Conservation (phyloP, 371 early-diverging fungal genomes). For the Mucor piriformis region DNA sequence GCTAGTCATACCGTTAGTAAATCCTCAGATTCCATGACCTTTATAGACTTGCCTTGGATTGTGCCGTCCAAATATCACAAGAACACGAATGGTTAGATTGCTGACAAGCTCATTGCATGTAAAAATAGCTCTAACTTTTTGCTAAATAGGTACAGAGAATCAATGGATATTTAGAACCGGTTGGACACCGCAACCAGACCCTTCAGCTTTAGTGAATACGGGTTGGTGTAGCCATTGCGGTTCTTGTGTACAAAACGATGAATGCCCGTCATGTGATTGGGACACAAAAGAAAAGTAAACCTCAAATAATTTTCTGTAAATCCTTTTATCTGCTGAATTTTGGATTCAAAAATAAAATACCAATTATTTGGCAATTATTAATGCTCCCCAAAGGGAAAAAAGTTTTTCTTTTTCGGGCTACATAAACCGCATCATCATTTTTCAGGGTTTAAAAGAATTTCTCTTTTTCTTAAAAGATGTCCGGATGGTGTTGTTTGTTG, state of each 20-base stretch:
- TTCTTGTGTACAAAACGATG: not conserved
- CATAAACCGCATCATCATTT: too few relatives aligned
- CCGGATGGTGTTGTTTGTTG: too few relatives aligned
- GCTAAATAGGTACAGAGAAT: not conserved
- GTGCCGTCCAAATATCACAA: slow-evolving; percentile 13
- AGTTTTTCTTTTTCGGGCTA: too few relatives aligned
- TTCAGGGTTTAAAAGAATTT: too few relatives aligned
- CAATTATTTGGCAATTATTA: too few relatives aligned
- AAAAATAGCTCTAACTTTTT: too few relatives aligned
- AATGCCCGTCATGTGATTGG: slow-evolving; percentile 8
- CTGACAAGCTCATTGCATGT: too few relatives aligned
- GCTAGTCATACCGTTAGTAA: not conserved
- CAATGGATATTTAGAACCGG: slow-evolving; percentile 27
- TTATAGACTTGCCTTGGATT: slow-evolving; percentile 8
- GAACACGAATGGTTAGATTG: not conserved
- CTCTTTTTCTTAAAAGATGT: too few relatives aligned
- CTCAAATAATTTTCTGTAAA: not conserved
- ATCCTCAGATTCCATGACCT: slow-evolving; percentile 7
- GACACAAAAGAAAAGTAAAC: not conserved
- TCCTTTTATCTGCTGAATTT: not conserved
- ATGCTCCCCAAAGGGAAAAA: too few relatives aligned
- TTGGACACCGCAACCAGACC: slow-evolving; percentile 28
- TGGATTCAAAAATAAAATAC: too few relatives aligned
- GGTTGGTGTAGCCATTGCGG: slow-evolving; percentile 18
- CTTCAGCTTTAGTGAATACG: slow-evolving; percentile 1